Percentiles rank a stretch among this genome's conserved stretches.
Conservation (phyloP, 169 alveolate genomes). For the Plasmodium blacklocki region DNA sequence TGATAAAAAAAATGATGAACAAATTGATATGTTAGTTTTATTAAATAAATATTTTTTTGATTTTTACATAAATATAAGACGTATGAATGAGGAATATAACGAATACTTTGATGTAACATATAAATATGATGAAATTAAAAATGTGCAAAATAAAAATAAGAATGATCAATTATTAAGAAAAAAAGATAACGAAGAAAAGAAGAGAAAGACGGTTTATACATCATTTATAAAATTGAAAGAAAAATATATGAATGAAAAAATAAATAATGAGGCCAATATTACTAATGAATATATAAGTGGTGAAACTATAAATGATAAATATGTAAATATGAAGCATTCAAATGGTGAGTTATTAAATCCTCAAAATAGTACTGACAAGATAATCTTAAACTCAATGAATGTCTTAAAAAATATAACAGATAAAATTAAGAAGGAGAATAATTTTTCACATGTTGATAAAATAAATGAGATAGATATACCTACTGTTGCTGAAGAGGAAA, state of each 20-base stretch:
- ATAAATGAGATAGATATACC: constrained; percentile 35
- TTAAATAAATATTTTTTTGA: not conserved
- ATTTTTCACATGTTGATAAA: not conserved
- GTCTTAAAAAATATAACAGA: constrained; percentile 55
- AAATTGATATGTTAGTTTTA: not conserved
- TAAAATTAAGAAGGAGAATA: constrained; percentile 29
- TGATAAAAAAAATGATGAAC: not conserved
- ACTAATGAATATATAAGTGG: not conserved
- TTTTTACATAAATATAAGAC: not conserved
- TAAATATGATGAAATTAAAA: not conserved
- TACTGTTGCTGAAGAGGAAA: constrained; percentile 55
- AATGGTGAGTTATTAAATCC: not conserved
- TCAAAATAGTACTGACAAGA: not conserved
- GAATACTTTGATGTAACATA: too few relatives aligned
- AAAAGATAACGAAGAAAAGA: too few relatives aligned
- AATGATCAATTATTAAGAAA: not conserved
- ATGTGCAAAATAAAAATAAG: not conserved
- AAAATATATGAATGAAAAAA: not conserved
- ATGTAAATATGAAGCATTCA: not conserved
- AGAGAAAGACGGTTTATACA: too few relatives aligned
- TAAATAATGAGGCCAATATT: not conserved
- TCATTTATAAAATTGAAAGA: not conserved
- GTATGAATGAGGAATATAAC: not conserved
- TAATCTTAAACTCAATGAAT: constrained; percentile 23
- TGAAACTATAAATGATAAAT: not conserved